A percentile compares a stretch with the other conserved stretches of the same genome.
Conservation (phyloP, 2,329 filamentous ascomycete genomes). For the Nigrospora sphaerica region DNA sequence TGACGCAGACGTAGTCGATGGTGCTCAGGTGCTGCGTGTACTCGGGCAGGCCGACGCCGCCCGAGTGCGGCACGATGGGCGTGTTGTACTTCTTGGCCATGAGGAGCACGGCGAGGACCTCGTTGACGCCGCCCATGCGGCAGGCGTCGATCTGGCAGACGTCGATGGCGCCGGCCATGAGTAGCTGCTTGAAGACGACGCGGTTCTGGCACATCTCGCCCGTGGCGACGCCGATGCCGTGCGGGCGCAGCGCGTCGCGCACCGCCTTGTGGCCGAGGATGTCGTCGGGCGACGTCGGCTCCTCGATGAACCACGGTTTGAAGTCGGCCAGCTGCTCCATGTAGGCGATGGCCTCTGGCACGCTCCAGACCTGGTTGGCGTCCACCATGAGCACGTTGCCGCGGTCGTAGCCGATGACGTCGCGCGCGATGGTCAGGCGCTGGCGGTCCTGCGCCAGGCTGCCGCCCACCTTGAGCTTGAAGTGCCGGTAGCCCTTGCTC, state of each 20-base stretch:
- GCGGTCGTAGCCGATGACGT: slow-evolving; percentile 74
- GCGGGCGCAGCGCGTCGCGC: slow-evolving; percentile 67
- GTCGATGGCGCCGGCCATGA: slow-evolving; percentile 73
- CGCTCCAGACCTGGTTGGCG: slow-evolving; percentile 88
- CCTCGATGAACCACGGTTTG: slow-evolving; percentile 91
- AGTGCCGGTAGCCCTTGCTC: slow-evolving; percentile 70
- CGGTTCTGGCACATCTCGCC: slow-evolving; percentile 96
- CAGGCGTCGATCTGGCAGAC: slow-evolving; percentile 88
- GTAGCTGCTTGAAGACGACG: slow-evolving; percentile 87
- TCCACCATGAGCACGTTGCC: slow-evolving; percentile 89
- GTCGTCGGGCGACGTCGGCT: slow-evolving; percentile 86
- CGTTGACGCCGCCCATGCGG: slow-evolving; percentile 83
- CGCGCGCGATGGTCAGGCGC: slow-evolving; percentile 65
- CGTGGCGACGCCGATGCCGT: slow-evolving; percentile 77
- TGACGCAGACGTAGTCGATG: slow-evolving; percentile 86
- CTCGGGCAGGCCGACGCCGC: slow-evolving; percentile 84
- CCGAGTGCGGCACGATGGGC: slow-evolving; percentile 82
- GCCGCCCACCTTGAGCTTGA: slow-evolving; percentile 85
- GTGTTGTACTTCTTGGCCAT: slow-evolving; percentile 74
- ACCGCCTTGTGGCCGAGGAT: slow-evolving; percentile 83
- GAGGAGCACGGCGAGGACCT: slow-evolving; percentile 82
- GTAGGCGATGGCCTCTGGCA: slow-evolving; percentile 80
- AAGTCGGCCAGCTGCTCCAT: slow-evolving; percentile 78
- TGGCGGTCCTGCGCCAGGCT: slow-evolving; percentile 64
- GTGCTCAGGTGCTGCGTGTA: slow-evolving; percentile 91